phyloP scores from a whole-genome alignment of 768 basidiomycete species.

The Mycena albidolilacea region DNA sequence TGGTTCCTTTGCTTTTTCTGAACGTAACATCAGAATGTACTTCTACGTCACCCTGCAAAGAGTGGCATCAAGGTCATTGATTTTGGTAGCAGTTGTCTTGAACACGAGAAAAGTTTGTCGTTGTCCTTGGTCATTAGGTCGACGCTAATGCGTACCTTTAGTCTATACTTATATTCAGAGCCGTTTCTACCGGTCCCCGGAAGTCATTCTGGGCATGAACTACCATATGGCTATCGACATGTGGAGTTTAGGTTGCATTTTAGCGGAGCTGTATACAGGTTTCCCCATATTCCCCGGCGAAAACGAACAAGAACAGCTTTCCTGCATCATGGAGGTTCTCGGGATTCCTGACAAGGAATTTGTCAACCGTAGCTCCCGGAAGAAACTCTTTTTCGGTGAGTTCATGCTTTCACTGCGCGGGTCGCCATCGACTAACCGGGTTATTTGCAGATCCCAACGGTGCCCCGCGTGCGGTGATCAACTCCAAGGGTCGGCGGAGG shows the following conservation, averaged over 20 bases:
- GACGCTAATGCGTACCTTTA: slow-evolving; percentile 49
- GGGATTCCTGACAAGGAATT: slow-evolving; percentile 97
- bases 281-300: slow-evolving; percentile 99
- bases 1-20: slow-evolving; percentile 20
- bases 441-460: slow-evolving; percentile 84
- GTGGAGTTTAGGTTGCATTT: slow-evolving; percentile 99
- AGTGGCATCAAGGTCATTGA: slow-evolving; percentile 99
- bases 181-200: slow-evolving; percentile 99
- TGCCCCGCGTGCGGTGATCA: slow-evolving; percentile 93
- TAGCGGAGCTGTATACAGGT: slow-evolving; percentile 97
- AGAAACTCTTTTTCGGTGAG: slow-evolving; percentile 96
- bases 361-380: slow-evolving; percentile 92
- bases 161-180: slow-evolving; percentile 99
- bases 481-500: slow-evolving; percentile 95
- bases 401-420: slow-evolving; percentile 25
- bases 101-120: slow-evolving; percentile 94
- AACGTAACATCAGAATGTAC: slow-evolving; percentile 78
- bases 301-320: slow-evolving; percentile 97
- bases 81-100: slow-evolving; percentile 98
- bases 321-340: slow-evolving; percentile 99
- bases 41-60: slow-evolving; percentile 94
- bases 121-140: not conserved
- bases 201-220: slow-evolving; percentile 99
- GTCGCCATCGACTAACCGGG: slow-evolving; percentile 13
- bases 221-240: slow-evolving; percentile 99